These are phyloP conservation scores for Zygoascus tannicola DNA, from an alignment of 805 yeast species.

Conservation along the genomic window DNA sequence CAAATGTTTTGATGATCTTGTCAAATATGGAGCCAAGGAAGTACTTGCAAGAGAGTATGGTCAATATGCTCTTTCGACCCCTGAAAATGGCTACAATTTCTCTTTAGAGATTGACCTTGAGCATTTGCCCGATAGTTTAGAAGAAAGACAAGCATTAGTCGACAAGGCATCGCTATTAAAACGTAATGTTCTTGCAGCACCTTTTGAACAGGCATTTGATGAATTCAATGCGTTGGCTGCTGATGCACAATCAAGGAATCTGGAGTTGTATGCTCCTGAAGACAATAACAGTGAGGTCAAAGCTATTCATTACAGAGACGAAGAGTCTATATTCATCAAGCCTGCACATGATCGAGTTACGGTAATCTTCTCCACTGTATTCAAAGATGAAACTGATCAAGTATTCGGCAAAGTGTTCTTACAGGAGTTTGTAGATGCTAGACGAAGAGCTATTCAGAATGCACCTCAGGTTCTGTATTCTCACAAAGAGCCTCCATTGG, in stretches of 20 bases:
- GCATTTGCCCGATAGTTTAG: conserved; percentile 31
- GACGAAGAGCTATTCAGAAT: conserved; percentile 90
- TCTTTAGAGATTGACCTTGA: conserved; percentile 60
- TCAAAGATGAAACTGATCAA: conserved; percentile 95
- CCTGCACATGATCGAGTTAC: conserved; percentile 96
- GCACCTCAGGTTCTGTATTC: conserved; percentile 97
- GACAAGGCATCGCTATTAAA: conserved; percentile 65
- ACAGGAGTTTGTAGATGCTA: conserved; percentile 85
- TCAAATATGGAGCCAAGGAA: conserved; percentile 45
- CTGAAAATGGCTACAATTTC: conserved; percentile 77
- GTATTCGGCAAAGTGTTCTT: conserved; percentile 30
- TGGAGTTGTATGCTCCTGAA: conserved; percentile 34
- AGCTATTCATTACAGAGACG: conserved; percentile 79
- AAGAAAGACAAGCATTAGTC: conserved; percentile 46
- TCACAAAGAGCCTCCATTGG: conserved; percentile 87
- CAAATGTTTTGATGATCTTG: conserved; percentile 69
- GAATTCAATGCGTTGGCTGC: conserved; percentile 59
- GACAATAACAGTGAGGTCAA: conserved; percentile 47
- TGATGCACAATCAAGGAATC: conserved; percentile 29
- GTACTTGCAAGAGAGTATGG: conserved; percentile 40
- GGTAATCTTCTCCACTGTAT: conserved; percentile 86
- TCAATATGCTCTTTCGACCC: conserved; percentile 37
- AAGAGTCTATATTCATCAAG: conserved; percentile 80
- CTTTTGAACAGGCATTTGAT: conserved; percentile 77
- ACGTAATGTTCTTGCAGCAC: conserved; percentile 84